A percentile compares a stretch with the other conserved stretches of the same genome.
phyloP scores from a whole-genome alignment of 306 rosid genomes.

The Pterocarpus santalinus region DNA sequence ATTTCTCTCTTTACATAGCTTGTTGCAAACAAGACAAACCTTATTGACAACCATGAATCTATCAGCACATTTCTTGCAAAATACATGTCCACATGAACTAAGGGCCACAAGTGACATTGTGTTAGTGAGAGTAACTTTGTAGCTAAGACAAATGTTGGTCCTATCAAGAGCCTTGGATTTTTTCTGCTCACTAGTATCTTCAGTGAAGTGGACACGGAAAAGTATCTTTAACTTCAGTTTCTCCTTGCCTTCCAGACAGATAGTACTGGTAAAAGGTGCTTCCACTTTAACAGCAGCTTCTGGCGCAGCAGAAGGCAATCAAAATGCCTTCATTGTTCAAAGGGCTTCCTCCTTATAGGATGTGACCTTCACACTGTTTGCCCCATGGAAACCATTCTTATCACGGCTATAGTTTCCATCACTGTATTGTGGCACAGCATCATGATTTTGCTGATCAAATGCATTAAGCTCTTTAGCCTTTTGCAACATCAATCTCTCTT shows the following conservation, averaged over 20 bases:
- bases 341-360: no score
- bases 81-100: constrained; percentile 89
- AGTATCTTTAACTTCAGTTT: constrained; percentile 54
- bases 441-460: constrained; percentile 7
- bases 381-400: constrained; percentile 92
- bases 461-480: no score
- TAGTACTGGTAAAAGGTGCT: constrained; percentile 74
- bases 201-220: constrained; percentile 69
- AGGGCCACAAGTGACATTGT: constrained; percentile 87
- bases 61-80: constrained; percentile 93
- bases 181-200: constrained; percentile 76
- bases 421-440: constrained; percentile 87
- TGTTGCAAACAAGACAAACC: constrained; percentile 55
- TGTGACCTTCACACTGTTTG: constrained; percentile 94
- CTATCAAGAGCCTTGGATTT: constrained; percentile 67
- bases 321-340: no score
- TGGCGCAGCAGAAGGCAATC: constrained; percentile 71
- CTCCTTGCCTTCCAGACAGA: constrained; percentile 90
- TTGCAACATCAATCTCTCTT: constrained; percentile 60
- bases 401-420: constrained; percentile 76
- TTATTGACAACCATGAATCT: constrained; percentile 80
- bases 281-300: constrained; percentile 84
- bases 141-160: constrained; percentile 87
- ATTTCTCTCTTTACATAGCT: constrained; percentile 82
- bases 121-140: constrained; percentile 89